Base-by-base conservation (phyloP, 345 rosid species). In the Salix caprea region DNA sequence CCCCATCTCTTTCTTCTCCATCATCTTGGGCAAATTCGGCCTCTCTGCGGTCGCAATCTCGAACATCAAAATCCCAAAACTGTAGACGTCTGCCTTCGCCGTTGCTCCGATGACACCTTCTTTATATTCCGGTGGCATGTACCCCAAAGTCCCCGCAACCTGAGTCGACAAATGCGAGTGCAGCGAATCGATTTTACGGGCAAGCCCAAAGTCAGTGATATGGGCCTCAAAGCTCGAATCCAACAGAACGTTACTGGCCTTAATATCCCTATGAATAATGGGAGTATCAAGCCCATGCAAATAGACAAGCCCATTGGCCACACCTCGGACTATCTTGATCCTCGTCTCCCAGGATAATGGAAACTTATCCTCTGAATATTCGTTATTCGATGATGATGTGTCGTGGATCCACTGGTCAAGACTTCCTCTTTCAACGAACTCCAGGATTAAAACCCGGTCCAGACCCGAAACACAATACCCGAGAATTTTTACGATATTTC, bases 61-160 rank as follows among this genome's bases (percentile, higher is more conserved):
- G 36, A 95, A 42, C 97, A 95, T 95, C 70, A 95, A 48, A 15
- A 95, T 72, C 2, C 97, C 99, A 5, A 93, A 95, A 58, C 97
- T 93, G 36, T 93, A 93, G 1, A 89, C 96, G 21, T 95, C 99
- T 0, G 91, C 92, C 73, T 77, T 78, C 32, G 80, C 78, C 0
- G 97, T 91, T 0, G 99, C 97, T 0, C 82, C 81, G 2, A 91
- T 90, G 72, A 79, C 83, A 46, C 99, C 99, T 7, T 86, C 94
- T 81, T 81, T 80, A 77, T 88, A 95, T 87, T 95, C 99, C 61
- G 99, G 99, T 2, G 99, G 97, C 99, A 95, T 95, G 79, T 95
- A 95, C 15, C 99, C 99, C 91, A 93, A 90, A 0, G 97, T 93
- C 10, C 97, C 97, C 2, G 99, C 99, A 0, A 91, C 91, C 36